phyloP scores from a whole-genome alignment of 2,329 filamentous ascomycete genomes.

The Cadophora sp. region DNA sequence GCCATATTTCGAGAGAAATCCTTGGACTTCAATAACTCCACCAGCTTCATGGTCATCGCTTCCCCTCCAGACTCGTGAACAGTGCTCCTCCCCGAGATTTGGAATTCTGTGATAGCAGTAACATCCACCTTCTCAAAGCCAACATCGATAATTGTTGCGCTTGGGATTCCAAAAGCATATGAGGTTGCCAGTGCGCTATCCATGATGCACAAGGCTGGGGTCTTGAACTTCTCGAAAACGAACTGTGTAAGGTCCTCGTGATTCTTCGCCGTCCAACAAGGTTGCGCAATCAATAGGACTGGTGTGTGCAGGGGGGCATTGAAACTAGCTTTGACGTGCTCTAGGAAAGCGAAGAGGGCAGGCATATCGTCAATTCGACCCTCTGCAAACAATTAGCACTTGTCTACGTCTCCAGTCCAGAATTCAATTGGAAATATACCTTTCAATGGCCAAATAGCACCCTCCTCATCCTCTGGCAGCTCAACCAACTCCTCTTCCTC shows the following conservation, averaged over 20 bases:
- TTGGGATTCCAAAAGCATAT: conserved; percentile 78
- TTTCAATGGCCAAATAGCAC: conserved; percentile 85
- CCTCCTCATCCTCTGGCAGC: conserved; percentile 85
- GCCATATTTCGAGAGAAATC: conserved; percentile 71
- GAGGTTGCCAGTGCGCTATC: conserved; percentile 87
- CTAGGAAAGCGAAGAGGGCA: conserved; percentile 91
- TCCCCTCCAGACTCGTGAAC: conserved; percentile 79
- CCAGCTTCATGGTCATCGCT: conserved; percentile 78
- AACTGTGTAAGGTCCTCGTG: conserved; percentile 90
- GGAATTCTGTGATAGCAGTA: conserved; percentile 85
- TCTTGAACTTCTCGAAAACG: conserved; percentile 97
- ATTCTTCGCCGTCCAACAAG: conserved; percentile 88
- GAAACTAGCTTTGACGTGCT: conserved; percentile 88
- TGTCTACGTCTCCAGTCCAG: neutral
- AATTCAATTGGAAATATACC: conserved; percentile 47
- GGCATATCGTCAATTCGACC: conserved; percentile 90
- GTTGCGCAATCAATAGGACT: conserved; percentile 87
- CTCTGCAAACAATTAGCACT: conserved; percentile 50
- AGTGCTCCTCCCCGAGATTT: conserved; percentile 69
- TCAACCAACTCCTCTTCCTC: conserved; percentile 80
- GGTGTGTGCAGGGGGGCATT: conserved; percentile 94
- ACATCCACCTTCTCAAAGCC: conserved; percentile 93
- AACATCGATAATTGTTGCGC: conserved; percentile 87
- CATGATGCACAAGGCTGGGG: conserved; percentile 88
- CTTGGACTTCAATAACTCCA: conserved; percentile 67